These are phyloP conservation scores for Debaryomyces sp. DNA, from an alignment of 1,139 yeast genomes.

Conservation along the genomic window DNA sequence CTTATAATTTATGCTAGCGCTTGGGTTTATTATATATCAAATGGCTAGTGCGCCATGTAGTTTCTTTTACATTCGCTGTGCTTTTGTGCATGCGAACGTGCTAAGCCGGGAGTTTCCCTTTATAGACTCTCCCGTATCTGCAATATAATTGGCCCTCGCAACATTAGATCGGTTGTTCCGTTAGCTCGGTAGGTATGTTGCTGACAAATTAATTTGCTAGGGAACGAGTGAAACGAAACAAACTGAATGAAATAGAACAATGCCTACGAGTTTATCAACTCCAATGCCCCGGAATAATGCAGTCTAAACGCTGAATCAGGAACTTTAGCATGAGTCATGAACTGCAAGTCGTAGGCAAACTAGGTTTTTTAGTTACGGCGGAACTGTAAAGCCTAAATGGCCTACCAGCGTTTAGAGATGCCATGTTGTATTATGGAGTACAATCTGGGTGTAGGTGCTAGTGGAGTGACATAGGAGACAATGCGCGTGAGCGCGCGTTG, in stretches of 20 bases:
- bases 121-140: conserved; percentile 5
- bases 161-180: background rate
- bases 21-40: conserved; percentile 2
- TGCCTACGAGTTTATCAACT: background rate
- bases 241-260: no score
- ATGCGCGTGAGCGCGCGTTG: background rate
- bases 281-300: background rate
- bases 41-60: background rate
- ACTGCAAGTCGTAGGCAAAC: background rate
- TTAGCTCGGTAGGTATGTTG: background rate
- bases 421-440: background rate
- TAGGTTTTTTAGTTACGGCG: background rate
- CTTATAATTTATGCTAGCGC: background rate
- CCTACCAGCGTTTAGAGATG: background rate
- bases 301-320: background rate
- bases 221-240: background rate
- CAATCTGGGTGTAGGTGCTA: background rate
- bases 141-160: conserved; percentile 4
- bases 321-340: background rate
- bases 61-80: conserved; percentile 3
- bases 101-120: background rate
- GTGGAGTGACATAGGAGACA: no score
- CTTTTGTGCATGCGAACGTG: conserved; percentile 2
- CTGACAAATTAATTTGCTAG: conserved; percentile 2
- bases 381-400: background rate